Percentiles rank a stretch among this genome's conserved stretches.
Evolutionary conservation across 768 basidiomycete genomes (phyloP).

Genomic region (Psilocybe sp.): DNA sequence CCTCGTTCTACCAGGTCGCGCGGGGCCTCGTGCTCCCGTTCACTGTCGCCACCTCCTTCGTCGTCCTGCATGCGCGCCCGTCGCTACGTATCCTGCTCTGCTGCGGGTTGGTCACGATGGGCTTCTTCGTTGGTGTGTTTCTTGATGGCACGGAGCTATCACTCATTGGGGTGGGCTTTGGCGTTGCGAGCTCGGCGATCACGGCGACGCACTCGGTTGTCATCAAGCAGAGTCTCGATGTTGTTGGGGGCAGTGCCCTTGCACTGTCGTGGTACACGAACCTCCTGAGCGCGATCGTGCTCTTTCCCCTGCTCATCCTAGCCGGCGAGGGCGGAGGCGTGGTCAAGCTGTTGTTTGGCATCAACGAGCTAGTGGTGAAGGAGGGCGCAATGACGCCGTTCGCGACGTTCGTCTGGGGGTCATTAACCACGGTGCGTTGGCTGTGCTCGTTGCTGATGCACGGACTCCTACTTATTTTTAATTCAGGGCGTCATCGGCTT

Average conservation of each 20-base stretch:
- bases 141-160: slow-evolving; percentile 68
- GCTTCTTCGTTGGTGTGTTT: slow-evolving; percentile 58
- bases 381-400: slow-evolving; percentile 46
- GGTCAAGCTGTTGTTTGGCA: slow-evolving; percentile 52
- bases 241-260: slow-evolving; percentile 83
- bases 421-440: slow-evolving; percentile 66
- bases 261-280: slow-evolving; percentile 93
- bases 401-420: slow-evolving; percentile 74
- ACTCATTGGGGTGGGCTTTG: slow-evolving; percentile 80
- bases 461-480: neutral
- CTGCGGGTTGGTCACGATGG: slow-evolving; percentile 79
- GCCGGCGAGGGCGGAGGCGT: slow-evolving; percentile 74
- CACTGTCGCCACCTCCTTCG: slow-evolving; percentile 76
- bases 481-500: slow-evolving; percentile 82
- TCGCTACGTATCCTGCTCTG: slow-evolving; percentile 38
- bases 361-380: slow-evolving; percentile 31
- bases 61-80: slow-evolving; percentile 41
- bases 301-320: slow-evolving; percentile 72
- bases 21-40: slow-evolving; percentile 91
- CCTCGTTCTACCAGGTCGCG: slow-evolving; percentile 94
- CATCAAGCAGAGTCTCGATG: slow-evolving; percentile 81
- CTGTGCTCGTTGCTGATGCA: neutral
- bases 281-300: slow-evolving; percentile 66
- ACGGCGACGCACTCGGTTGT: slow-evolving; percentile 91
- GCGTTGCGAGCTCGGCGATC: slow-evolving; percentile 81